These are phyloP conservation scores for Nakazawaea wickerhamii DNA, from an alignment of 805 yeast species.

Conservation along the genomic window DNA sequence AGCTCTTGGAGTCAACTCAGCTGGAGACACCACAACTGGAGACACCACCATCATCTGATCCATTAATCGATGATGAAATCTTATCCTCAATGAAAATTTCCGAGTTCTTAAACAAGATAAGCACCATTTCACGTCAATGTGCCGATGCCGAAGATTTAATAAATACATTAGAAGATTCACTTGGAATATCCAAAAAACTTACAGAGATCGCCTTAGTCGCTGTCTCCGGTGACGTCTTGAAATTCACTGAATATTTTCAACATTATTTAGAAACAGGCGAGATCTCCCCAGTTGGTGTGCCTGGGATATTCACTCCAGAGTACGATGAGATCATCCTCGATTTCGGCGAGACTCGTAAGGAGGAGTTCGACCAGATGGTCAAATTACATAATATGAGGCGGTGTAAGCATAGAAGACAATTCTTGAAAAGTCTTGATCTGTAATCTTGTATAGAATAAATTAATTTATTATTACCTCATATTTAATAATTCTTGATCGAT, in stretches of 20 bases:
- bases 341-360: neutral
- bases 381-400: conserved; percentile 7
- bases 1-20: no score
- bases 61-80: neutral
- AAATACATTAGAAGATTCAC: neutral
- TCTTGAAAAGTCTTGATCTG: conserved; percentile 4
- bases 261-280: conserved; percentile 7
- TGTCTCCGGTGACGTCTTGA: conserved; percentile 7
- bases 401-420: conserved; percentile 5
- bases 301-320: conserved; percentile 11
- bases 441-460: neutral
- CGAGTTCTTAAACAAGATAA: conserved; percentile 2
- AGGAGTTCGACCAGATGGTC: neutral
- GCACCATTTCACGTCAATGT: neutral
- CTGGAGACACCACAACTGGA: neutral
- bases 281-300: conserved; percentile 5
- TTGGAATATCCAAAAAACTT: conserved; percentile 4
- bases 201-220: neutral
- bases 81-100: neutral
- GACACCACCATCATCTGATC: neutral
- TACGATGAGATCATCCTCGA: conserved; percentile 4
- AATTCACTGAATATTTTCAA: conserved; percentile 3
- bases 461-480: neutral
- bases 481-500: conserved; percentile 13
- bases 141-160: conserved; percentile 3